A percentile compares a stretch with the other conserved stretches of the same genome.
phyloP scores from a whole-genome alignment of 805 yeast species.

The Candida fluviatilis region DNA sequence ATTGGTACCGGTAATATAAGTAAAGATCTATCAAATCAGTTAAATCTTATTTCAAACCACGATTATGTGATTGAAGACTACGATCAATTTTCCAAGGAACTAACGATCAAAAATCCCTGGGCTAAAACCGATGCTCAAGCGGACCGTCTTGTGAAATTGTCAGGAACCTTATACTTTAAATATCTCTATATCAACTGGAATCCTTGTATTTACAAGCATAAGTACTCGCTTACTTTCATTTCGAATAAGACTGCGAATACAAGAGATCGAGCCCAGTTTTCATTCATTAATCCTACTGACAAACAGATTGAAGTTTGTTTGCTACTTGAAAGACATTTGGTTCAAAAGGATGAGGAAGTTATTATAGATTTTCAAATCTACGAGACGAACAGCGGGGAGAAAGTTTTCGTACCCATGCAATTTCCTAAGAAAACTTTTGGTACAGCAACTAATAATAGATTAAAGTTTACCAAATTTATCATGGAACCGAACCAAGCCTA shows the following conservation, averaged over 20 bases:
- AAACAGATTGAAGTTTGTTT: conserved; percentile 37
- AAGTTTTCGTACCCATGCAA: conserved; percentile 22
- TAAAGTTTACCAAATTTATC: conserved; percentile 29
- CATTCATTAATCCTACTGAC: conserved; percentile 28
- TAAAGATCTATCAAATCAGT: conserved; percentile 23
- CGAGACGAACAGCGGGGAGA: conserved; percentile 26
- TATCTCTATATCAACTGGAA: conserved; percentile 73
- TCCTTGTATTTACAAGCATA: conserved; percentile 24
- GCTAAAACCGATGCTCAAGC: conserved; percentile 12
- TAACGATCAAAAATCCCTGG: conserved; percentile 37
- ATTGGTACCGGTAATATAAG: conserved; percentile 61
- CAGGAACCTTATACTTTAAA: conserved; percentile 26
- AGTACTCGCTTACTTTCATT: conserved; percentile 23
- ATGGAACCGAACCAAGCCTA: conserved; percentile 21
- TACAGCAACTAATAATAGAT: conserved; percentile 33
- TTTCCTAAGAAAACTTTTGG: conserved; percentile 14
- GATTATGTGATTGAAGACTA: conserved; percentile 58
- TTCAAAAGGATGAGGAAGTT: conserved; percentile 7
- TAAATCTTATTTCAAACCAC: conserved; percentile 52
- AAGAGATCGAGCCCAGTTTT: conserved; percentile 41
- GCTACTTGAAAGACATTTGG: conserved; percentile 47
- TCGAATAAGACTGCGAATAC: conserved; percentile 9
- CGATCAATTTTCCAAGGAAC: conserved; percentile 7
- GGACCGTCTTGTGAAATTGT: conserved; percentile 14
- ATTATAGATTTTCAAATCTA: conserved; percentile 13